Percentiles rank a stretch among this genome's conserved stretches.
Evolutionary conservation across 768 basidiomycete species (phyloP).

Genomic region (Xerocomellus dryophilus): DNA sequence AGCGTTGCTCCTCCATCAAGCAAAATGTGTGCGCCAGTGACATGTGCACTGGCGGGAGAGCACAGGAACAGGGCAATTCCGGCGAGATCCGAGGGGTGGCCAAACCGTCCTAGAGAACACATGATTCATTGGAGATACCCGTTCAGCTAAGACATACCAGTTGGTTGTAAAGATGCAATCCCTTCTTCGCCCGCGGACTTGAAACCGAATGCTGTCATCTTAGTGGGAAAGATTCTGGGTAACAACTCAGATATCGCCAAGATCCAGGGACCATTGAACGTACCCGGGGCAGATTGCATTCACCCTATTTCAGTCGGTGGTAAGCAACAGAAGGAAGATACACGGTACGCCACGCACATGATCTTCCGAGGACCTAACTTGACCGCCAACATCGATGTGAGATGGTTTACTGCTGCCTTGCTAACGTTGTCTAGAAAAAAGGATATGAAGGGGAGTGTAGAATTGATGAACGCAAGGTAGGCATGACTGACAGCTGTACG

Average conservation of each 20-base stretch:
- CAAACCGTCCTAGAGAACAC: constrained; percentile 53
- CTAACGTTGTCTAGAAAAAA: constrained; percentile 61
- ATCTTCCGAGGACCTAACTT: constrained; percentile 59
- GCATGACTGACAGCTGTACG: constrained; percentile 72
- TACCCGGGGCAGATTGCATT: constrained; percentile 85
- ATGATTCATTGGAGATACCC: neutral
- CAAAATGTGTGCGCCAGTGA: constrained; percentile 70
- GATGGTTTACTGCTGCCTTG: constrained; percentile 86
- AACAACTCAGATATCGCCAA: neutral
- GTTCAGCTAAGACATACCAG: constrained; percentile 41
- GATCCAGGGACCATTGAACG: neutral
- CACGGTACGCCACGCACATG: constrained; percentile 47
- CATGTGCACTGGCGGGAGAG: constrained; percentile 68
- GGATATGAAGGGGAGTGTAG: neutral
- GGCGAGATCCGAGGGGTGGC: constrained; percentile 63
- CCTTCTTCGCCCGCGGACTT: constrained; percentile 50
- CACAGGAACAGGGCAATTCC: constrained; percentile 68
- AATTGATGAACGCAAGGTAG: neutral
- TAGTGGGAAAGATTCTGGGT: constrained; percentile 69
- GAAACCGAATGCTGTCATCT: constrained; percentile 78
- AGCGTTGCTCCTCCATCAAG: constrained; percentile 62
- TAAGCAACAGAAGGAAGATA: neutral
- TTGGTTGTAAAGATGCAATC: constrained; percentile 57
- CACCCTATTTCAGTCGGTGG: constrained; percentile 44
- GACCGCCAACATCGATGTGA: constrained; percentile 67